Evolutionary conservation across 2,329 filamentous ascomycete species (phyloP).

Genomic region (Chaetoscypha palmicola): DNA sequence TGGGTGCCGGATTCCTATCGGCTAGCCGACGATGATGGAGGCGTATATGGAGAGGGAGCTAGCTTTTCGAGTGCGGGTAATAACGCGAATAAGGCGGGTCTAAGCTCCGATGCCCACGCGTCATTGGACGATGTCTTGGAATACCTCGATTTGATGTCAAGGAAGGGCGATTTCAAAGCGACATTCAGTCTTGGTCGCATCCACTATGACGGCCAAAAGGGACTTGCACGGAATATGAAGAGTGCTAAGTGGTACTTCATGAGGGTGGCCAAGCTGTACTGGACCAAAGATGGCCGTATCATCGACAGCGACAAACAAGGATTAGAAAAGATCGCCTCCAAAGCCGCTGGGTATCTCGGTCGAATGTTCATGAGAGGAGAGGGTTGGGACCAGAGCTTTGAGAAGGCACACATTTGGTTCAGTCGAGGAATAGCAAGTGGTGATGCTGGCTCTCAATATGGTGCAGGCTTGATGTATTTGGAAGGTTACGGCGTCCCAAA

Average conservation of each 20-base stretch:
- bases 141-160: slow-evolving; percentile 69
- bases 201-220: slow-evolving; percentile 61
- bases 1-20: slow-evolving; percentile 74
- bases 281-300: slow-evolving; percentile 57
- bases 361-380: slow-evolving; percentile 67
- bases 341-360: slow-evolving; percentile 64
- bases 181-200: slow-evolving; percentile 63
- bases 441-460: slow-evolving; percentile 62
- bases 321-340: slow-evolving; percentile 58
- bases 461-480: slow-evolving; percentile 63
- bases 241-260: slow-evolving; percentile 63
- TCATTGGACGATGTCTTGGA: slow-evolving; percentile 91
- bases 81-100: slow-evolving; percentile 67
- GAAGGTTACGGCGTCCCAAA: slow-evolving; percentile 57
- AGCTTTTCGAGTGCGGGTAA: slow-evolving; percentile 81
- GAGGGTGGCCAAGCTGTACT: slow-evolving; percentile 59
- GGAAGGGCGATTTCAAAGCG: slow-evolving; percentile 65
- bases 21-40: slow-evolving; percentile 83
- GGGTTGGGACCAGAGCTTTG: slow-evolving; percentile 58
- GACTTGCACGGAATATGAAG: slow-evolving; percentile 52
- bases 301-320: slow-evolving; percentile 47
- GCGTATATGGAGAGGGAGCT: slow-evolving; percentile 91
- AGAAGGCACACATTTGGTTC: slow-evolving; percentile 62
- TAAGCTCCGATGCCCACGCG: slow-evolving; percentile 73
- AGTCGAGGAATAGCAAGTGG: slow-evolving; percentile 55